A percentile compares a stretch with the other conserved stretches of the same genome.
phyloP scores from a whole-genome alignment of 1,284 basidiomycete genomes.

The Cutaneotrichosporon mucoides region DNA sequence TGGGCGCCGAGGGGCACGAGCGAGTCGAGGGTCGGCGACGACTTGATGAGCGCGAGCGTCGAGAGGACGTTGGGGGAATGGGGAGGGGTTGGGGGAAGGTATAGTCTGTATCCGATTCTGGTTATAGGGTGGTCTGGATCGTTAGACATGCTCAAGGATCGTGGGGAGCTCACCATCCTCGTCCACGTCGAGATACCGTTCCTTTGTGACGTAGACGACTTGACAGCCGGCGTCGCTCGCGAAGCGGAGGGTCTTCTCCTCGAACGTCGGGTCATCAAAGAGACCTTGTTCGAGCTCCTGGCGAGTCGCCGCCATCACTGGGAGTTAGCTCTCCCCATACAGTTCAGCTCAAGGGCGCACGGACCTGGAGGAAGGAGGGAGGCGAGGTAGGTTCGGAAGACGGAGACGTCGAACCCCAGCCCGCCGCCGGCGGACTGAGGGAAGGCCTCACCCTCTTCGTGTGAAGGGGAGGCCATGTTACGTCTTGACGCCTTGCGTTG shows the following conservation, averaged over 20 bases:
- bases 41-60: constrained; percentile 92
- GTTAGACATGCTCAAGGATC: background rate
- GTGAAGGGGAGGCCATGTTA: constrained; percentile 23
- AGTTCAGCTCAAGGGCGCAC: constrained; percentile 1
- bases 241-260: constrained; percentile 45
- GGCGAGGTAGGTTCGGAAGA: constrained; percentile 41
- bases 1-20: constrained; percentile 73
- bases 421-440: constrained; percentile 14
- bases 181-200: constrained; percentile 33
- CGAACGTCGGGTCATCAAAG: constrained; percentile 44
- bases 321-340: background rate
- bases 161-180: constrained; percentile 30
- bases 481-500: background rate
- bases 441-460: constrained; percentile 29
- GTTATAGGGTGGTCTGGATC: constrained; percentile 26
- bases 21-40: constrained; percentile 75
- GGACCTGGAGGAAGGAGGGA: constrained; percentile 40
- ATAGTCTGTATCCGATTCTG: constrained; percentile 38
- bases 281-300: constrained; percentile 41
- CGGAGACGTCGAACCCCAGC: constrained; percentile 39
- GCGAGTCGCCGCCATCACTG: constrained; percentile 46
- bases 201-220: constrained; percentile 47
- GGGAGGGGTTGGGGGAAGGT: constrained; percentile 46
- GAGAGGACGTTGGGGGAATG: constrained; percentile 73
- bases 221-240: constrained; percentile 42